These are phyloP conservation scores for Fusarium sp. DNA, from an alignment of 2,329 filamentous ascomycete species.

Conservation along the genomic window DNA sequence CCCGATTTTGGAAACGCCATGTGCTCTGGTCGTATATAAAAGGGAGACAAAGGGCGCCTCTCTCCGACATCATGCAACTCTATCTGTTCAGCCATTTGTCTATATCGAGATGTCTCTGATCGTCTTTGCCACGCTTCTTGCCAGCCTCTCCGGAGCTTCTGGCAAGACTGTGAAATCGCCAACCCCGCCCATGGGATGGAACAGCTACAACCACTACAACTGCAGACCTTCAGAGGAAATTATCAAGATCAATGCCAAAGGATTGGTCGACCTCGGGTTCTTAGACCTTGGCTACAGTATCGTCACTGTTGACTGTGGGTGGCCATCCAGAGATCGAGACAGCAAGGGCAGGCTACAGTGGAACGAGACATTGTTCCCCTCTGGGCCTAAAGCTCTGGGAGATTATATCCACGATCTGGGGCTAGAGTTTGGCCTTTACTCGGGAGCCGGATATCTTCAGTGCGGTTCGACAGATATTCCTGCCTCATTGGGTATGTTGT, in stretches of 20 bases:
- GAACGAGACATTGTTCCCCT: conserved; percentile 64
- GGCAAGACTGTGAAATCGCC: conserved; percentile 41
- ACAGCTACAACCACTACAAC: conserved; percentile 65
- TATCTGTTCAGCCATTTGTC: not conserved
- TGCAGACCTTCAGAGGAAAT: conserved; percentile 37
- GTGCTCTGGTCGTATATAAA: not conserved
- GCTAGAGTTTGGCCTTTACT: conserved; percentile 67
- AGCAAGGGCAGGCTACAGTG: conserved; percentile 62
- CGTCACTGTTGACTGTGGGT: conserved; percentile 71
- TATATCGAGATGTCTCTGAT: conserved; percentile 16
- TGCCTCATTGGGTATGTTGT: conserved; percentile 57
- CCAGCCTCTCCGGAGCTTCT: not conserved
- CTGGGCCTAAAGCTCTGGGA: conserved; percentile 61
- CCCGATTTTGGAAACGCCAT: not conserved
- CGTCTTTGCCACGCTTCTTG: conserved; percentile 12
- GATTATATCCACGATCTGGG: conserved; percentile 63
- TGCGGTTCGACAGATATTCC: conserved; percentile 58
- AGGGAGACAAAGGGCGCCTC: not conserved
- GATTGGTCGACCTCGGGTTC: conserved; percentile 65
- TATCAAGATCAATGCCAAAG: conserved; percentile 61
- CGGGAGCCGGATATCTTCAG: conserved; percentile 61
- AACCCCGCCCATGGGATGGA: conserved; percentile 66
- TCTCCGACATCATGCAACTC: not conserved
- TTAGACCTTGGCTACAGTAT: conserved; percentile 66
- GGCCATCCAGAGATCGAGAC: conserved; percentile 58